Percentiles rank a stretch among this genome's conserved stretches.
These are phyloP conservation scores for Aristolochia contorta DNA, from an alignment of 164 flowering plant species.

Conservation along the genomic window DNA sequence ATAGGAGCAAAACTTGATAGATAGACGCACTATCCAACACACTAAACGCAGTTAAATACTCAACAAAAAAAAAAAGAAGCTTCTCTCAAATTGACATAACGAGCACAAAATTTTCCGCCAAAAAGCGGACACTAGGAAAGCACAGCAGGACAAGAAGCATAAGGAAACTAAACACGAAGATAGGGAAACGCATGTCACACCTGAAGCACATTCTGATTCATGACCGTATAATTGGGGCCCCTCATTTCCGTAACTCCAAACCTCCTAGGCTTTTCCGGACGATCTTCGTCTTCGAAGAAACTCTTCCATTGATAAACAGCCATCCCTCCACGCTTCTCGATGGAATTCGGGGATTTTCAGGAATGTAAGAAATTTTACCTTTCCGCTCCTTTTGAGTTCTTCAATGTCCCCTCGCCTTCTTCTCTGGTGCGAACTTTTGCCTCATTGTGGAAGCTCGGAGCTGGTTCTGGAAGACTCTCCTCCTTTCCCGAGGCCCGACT, in stretches of 20 bases:
- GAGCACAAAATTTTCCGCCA: background rate
- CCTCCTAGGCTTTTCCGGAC: conserved; percentile 81
- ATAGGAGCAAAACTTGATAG: too few species aligned
- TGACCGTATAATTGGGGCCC: conserved; percentile 45
- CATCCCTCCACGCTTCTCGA: conserved; percentile 20
- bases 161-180: background rate
- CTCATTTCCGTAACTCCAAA: conserved; percentile 82
- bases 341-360: background rate
- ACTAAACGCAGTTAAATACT: background rate
- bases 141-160: background rate
- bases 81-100: background rate
- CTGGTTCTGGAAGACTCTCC: conserved; percentile 12
- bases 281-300: conserved; percentile 75
- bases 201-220: conserved; percentile 48
- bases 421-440: background rate
- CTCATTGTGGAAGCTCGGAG: conserved; percentile 7
- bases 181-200: conserved; percentile 10
- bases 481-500: background rate
- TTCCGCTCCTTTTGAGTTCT: background rate
- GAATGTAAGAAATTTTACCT: background rate
- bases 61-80: too few species aligned
- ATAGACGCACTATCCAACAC: too few species aligned
- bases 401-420: too few species aligned
- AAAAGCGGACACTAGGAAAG: background rate
- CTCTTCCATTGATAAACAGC: conserved; percentile 61